A percentile compares a stretch with the other conserved stretches of the same genome.
Evolutionary conservation across 1,284 basidiomycete species (phyloP).

Genomic region (Farysia itapuensis): DNA sequence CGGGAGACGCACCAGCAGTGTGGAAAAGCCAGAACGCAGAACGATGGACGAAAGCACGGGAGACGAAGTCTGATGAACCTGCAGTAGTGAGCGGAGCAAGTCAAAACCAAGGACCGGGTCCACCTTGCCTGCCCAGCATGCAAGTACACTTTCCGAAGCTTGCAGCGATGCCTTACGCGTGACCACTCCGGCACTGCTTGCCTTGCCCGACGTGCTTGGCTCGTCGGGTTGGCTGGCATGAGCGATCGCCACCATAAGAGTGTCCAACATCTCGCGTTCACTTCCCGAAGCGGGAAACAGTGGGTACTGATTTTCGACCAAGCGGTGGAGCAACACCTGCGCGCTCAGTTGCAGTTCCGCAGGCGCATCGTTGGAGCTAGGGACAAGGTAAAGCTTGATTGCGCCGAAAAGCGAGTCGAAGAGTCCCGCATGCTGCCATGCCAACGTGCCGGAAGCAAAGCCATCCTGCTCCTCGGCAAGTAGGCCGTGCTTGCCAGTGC

Average conservation of each 20-base stretch:
- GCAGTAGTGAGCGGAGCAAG: constrained; percentile 1
- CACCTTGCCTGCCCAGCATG: constrained; percentile 7
- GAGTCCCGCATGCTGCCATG: constrained; percentile 28
- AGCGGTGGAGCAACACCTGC: constrained; percentile 32
- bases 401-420: constrained; percentile 12
- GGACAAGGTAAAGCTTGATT: constrained; percentile 7
- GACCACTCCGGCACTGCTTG: constrained; percentile 1
- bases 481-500: constrained; percentile 1
- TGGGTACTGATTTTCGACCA: constrained; percentile 40
- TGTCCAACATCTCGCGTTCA: constrained; percentile 24
- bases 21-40: constrained; percentile 3
- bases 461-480: constrained; percentile 13
- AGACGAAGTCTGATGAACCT: not conserved
- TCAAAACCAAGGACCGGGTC: constrained; percentile 43
- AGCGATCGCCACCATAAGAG: constrained; percentile 1
- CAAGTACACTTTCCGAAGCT: constrained; percentile 12
- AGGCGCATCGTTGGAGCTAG: not conserved
- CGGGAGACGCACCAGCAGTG: constrained; percentile 29
- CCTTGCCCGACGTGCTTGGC: not conserved
- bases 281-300: constrained; percentile 10
- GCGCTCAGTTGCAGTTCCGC: constrained; percentile 23
- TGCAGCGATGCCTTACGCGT: constrained; percentile 23
- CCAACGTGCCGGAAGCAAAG: constrained; percentile 3
- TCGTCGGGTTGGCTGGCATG: not conserved
- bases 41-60: constrained; percentile 2